Base-by-base conservation (phyloP, 2,329 filamentous ascomycete genomes). In the Nemania diffusa region DNA sequence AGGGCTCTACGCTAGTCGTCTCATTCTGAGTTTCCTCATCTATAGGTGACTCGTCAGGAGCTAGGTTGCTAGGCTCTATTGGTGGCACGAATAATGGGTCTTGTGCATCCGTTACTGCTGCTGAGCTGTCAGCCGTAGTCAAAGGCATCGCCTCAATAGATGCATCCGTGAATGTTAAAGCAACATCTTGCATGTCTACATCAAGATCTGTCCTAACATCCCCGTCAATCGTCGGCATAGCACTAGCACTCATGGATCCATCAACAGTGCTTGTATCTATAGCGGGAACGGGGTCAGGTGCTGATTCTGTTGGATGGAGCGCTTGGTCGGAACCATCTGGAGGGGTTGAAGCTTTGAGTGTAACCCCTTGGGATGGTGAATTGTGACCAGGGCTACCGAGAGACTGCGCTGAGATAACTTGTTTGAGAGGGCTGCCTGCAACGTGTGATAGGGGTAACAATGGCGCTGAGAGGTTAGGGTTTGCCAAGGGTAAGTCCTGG, bases 341-440 rank as follows among this genome's bases (percentile, higher is more conserved):
- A 57, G 34, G 3, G 42, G 57, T 20, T 34, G 46, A 27, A 27
- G 52, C 57, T 1, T 62, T 52, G 17, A 48, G 48, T 7, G 26
- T 37, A 27, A 22, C 57, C 2, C 5, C 67, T 42, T 50, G 52
- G 15, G 57, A 44, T 46, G 52, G 9, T 13, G 64, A 53, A 52
- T 64, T 44, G 6, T 27, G 20, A 26, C 44, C 20, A 20, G 24
- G 34, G 7, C 26, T 48, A 26, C 34, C 32, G n/a, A 67, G 67
- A 22, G 69, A 71, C 20, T 67, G 69, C 5, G 64, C 69, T 11
- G 58, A 69, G n/a, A 67, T 17, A 22, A 71, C 69, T 27, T 69
- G 60, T 46, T 71, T 71, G 5, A 71, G 67, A 26, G 69, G 69
- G 55, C 69, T 71, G 50, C 69, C 69, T 57, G 69, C 67, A 46